Evolutionary conservation across 2,329 filamentous ascomycete genomes (phyloP), one percentile per base, ranked within the genome.

Genomic region (Chaetothyriales sp.): DNA sequence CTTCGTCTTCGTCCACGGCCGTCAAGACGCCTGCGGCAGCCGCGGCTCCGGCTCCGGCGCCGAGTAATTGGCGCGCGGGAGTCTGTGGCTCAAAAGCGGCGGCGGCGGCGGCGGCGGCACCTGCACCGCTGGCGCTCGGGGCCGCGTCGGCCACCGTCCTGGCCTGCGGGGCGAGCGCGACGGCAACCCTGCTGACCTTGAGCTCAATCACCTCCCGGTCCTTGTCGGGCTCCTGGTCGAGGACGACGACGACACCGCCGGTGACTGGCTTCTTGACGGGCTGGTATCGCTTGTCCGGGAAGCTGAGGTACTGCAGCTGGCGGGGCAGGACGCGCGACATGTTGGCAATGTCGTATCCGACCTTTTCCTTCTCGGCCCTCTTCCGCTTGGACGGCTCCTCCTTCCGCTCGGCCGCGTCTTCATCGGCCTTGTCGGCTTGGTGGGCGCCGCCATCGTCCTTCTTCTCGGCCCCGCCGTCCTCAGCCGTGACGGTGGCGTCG

Each of bases 271-370:
- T 83, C 73, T 86, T 87, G 57, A 97, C 89, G 37, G 92, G 90
- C 75, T 86, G 87, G 70, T 95, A 98, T 61, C 94, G 83, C 46
- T 86, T 86, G 57, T 86, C 80, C 47, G 87, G 81, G 76, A 98
- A 95, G 68, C 82, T 94, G 64, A 98, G 87, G 68, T 90, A 95
- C 74, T 94, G 95, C 64, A 97, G 79, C 72, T 98, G 92, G 46
- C 81, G 80, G 1, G 89, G 92, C 47, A 98, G 79, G 37, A 98
- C 89, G 62, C 92, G 81, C 51, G 86, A 94, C 88, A 98, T 94
- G 74, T 98, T 98, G 65, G 92, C 86, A 56, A 98, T 78, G 58
- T 95, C 89, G 66, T 92, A 95, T 60, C 92, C 92, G 54, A 94
- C 79, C 78, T 95, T 97, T 73, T 98, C 92, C 74, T 92, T 94